phyloP scores from a whole-genome alignment of 495 filamentous ascomycete species.

The Bombardia bombarda region DNA sequence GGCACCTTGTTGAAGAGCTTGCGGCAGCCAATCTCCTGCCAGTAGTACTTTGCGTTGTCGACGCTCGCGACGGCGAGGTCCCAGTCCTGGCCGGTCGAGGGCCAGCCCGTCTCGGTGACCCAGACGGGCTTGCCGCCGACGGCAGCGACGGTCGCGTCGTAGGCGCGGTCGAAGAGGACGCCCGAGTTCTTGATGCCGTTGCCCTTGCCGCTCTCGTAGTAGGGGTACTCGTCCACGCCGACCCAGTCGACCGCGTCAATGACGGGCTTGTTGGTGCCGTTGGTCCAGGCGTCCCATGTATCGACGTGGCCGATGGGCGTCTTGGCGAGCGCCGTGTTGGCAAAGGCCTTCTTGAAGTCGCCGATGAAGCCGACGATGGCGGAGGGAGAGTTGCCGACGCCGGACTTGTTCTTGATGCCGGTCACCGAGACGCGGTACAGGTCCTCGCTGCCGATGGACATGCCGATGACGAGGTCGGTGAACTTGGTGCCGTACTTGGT shows the following conservation, averaged over 20 bases:
- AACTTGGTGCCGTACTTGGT: constrained; percentile 31
- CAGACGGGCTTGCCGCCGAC: constrained; percentile 39
- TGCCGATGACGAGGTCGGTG: constrained; percentile 41
- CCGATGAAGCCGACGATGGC: constrained; percentile 40
- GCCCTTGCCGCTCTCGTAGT: constrained; percentile 39
- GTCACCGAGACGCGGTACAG: constrained; percentile 42
- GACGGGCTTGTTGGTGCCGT: constrained; percentile 38
- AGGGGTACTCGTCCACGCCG: constrained; percentile 45
- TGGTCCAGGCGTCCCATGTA: constrained; percentile 42
- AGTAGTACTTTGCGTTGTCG: constrained; percentile 62
- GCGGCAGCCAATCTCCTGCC: constrained; percentile 62
- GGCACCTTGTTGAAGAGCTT: constrained; percentile 55
- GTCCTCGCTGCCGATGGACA: constrained; percentile 47
- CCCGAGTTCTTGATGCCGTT: constrained; percentile 36
- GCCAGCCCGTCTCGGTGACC: constrained; percentile 48
- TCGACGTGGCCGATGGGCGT: constrained; percentile 45
- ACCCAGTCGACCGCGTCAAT: constrained; percentile 41
- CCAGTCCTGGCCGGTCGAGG: constrained; percentile 31
- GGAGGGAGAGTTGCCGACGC: constrained; percentile 33
- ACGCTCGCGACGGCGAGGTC: constrained; percentile 50
- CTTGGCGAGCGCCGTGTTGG: constrained; percentile 18
- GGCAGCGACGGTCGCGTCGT: constrained; percentile 20
- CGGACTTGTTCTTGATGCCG: constrained; percentile 33
- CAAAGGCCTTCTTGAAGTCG: constrained; percentile 34
- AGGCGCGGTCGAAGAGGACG: constrained; percentile 34